Conservation (phyloP, 768 basidiomycete genomes). For the Clitopilus hobsonii region DNA sequence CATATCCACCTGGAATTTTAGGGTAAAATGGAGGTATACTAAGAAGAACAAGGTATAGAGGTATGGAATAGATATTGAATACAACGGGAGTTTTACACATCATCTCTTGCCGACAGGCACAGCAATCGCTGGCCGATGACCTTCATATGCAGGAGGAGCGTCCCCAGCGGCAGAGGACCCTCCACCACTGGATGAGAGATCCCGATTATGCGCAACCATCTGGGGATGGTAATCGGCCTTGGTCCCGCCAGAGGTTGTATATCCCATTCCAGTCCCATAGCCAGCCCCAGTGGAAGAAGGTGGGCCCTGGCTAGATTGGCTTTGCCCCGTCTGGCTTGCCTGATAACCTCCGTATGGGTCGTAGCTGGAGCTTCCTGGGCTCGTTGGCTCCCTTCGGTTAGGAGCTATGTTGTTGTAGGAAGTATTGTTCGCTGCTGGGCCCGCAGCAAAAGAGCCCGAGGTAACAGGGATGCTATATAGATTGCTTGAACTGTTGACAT, state of each 20-base stretch:
- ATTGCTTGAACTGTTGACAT: neutral
- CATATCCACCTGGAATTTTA: too few species aligned
- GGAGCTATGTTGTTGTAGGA: neutral
- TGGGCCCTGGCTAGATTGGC: neutral
- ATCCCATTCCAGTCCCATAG: neutral
- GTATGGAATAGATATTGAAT: neutral
- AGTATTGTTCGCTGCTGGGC: neutral
- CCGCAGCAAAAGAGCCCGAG: neutral
- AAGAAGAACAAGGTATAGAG: too few species aligned
- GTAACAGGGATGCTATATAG: neutral
- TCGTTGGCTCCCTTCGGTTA: neutral
- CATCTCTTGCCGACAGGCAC: neutral
- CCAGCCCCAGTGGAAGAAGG: neutral
- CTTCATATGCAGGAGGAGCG: neutral
- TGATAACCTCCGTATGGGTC: neutral
- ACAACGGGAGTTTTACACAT: neutral
- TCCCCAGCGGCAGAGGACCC: neutral
- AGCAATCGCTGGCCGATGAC: neutral
- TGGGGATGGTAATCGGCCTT: neutral
- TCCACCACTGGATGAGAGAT: neutral
- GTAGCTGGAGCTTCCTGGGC: neutral
- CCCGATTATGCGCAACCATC: neutral
- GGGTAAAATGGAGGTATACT: too few species aligned
- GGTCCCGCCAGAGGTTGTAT: neutral
- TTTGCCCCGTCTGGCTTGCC: neutral